Conservation (phyloP, 2,329 filamentous ascomycete species). For the Colletotrichum spaethianum region DNA sequence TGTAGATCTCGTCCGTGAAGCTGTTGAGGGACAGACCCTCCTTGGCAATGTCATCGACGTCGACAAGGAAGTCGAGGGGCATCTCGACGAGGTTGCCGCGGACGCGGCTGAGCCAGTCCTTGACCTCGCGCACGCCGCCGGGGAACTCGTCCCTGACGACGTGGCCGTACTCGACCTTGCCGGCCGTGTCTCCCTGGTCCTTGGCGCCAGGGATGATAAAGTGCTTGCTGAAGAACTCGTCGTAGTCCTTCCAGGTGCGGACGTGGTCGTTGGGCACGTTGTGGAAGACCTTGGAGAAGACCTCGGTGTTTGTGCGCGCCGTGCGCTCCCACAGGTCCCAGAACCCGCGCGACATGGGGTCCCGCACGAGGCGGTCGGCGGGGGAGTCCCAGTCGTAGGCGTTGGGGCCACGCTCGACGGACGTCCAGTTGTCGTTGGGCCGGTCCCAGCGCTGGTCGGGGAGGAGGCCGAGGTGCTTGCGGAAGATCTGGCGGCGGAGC, state of each 20-base stretch:
- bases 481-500: constrained; percentile 87
- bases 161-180: constrained; percentile 86
- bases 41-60: constrained; percentile 87
- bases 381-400: constrained; percentile 79
- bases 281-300: constrained; percentile 88
- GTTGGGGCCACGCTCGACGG: constrained; percentile 79
- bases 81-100: constrained; percentile 87
- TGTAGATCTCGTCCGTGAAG: constrained; percentile 81
- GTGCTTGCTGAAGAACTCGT: constrained; percentile 77
- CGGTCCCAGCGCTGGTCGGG: constrained; percentile 79
- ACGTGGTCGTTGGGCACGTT: constrained; percentile 79
- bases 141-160: constrained; percentile 85
- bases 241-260: constrained; percentile 80
- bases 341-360: constrained; percentile 80
- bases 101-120: constrained; percentile 76
- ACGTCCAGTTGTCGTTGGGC: constrained; percentile 82
- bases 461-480: constrained; percentile 90
- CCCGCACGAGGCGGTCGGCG: constrained; percentile 77
- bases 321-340: constrained; percentile 79
- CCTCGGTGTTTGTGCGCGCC: constrained; percentile 83
- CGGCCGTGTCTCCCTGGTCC: constrained; percentile 54
- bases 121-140: constrained; percentile 80
- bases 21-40: constrained; percentile 81
- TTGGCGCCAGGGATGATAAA: constrained; percentile 71
- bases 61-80: constrained; percentile 88